Evolutionary conservation across 2,329 filamentous ascomycete species (phyloP).

Genomic region (Atkinsonella hypoxylon): DNA sequence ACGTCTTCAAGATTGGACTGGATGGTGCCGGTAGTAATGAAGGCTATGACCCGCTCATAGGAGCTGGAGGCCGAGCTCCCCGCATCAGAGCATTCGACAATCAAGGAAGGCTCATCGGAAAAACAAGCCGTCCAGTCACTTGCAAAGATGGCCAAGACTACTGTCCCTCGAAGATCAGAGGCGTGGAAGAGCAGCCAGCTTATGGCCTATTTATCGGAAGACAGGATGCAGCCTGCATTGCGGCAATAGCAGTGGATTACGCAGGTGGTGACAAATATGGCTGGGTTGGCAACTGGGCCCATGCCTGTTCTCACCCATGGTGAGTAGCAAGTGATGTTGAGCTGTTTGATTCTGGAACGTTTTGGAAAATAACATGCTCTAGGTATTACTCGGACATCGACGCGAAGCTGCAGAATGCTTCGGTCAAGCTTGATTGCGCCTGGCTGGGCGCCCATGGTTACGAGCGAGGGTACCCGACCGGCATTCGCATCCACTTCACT

Average conservation of each 20-base stretch:
- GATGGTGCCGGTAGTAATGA: not conserved
- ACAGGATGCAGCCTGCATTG: not conserved
- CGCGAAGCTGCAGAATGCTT: not conserved
- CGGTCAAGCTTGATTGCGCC: constrained; percentile 1
- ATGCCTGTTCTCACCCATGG: constrained; percentile 1
- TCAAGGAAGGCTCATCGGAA: not conserved
- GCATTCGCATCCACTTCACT: constrained; percentile 3
- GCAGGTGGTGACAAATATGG: not conserved
- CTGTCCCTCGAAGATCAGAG: not conserved
- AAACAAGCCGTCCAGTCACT: accelerated
- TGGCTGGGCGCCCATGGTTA: constrained; percentile 1
- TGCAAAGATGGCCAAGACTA: not conserved
- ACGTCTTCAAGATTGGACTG: not conserved
- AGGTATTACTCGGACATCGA: constrained; percentile 6
- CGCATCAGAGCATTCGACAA: not conserved
- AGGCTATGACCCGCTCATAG: not conserved
- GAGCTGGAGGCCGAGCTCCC: not conserved
- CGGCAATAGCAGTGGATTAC: not conserved
- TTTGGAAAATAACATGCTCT: not conserved
- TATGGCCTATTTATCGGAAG: not conserved
- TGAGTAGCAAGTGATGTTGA: not conserved
- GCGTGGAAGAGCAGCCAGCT: not conserved
- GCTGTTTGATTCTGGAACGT: not conserved
- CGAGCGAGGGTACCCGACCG: not conserved
- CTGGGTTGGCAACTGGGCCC: constrained; percentile 4